Percentiles rank a stretch among this genome's conserved stretches.
phyloP scores from a whole-genome alignment of 2,329 filamentous ascomycete genomes.

The Colletotrichum eremochloae region DNA sequence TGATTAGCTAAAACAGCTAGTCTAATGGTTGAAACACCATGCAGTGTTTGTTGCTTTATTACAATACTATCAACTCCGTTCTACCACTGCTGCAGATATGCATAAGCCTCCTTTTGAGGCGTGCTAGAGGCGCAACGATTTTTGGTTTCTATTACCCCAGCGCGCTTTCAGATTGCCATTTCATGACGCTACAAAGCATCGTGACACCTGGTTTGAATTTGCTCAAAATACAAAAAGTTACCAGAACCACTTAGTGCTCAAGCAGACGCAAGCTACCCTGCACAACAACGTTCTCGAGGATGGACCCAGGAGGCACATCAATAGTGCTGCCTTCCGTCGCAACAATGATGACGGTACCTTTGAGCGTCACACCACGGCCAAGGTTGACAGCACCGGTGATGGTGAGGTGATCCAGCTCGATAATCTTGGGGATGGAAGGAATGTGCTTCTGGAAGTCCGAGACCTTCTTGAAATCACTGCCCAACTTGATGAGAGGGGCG shows the following conservation, averaged over 20 bases:
- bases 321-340: constrained; percentile 98
- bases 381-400: constrained; percentile 98
- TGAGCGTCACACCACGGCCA: constrained; percentile 93
- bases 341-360: constrained; percentile 99
- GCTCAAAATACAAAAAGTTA: constrained; percentile 37
- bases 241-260: constrained; percentile 66
- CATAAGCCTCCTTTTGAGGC: constrained; percentile 22
- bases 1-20: neutral
- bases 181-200: constrained; percentile 25
- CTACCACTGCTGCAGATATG: constrained; percentile 24
- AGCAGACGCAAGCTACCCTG: constrained; percentile 90
- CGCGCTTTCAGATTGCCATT: constrained; percentile 27
- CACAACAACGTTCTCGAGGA: constrained; percentile 98
- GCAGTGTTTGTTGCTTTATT: constrained; percentile 35
- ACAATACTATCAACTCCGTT: constrained; percentile 37
- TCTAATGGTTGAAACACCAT: constrained; percentile 12
- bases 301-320: constrained; percentile 94
- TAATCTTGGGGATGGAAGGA: constrained; percentile 88
- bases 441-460: constrained; percentile 95
- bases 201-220: constrained; percentile 21
- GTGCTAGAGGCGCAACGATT: constrained; percentile 4
- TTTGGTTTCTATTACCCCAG: constrained; percentile 32
- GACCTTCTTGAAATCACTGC: constrained; percentile 99
- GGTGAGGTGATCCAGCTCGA: constrained; percentile 94
- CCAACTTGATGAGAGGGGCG: constrained; percentile 98